Base-by-base conservation (phyloP, 768 basidiomycete species). In the Cantharellus anzutake region DNA sequence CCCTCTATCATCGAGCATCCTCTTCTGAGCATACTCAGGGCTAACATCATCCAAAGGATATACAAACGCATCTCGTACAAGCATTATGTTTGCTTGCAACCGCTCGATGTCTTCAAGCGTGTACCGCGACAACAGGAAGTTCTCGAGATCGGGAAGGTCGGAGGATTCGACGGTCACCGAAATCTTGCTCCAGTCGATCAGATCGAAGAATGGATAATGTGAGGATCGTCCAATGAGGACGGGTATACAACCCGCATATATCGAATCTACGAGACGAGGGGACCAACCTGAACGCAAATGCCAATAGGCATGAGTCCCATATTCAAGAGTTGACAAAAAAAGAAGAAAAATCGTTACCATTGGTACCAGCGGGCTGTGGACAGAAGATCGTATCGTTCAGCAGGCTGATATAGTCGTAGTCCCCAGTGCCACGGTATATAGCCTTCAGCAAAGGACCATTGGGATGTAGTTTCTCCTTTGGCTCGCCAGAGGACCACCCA, bases 231-330 rank as follows among this genome's bases (percentile, higher is more conserved):
- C 69, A 52, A 71, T 68, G 52, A 73, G 66, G 44, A 72, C 71
- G 20, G 73, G 72, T 38, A 73, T 73, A 63, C 73, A 73, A 42
- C 73, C 73, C 29, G 72, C 70, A 62, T 69, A 73, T 52, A 73
- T 70, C 16, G 70, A 70, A 57, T 73, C 72, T 62, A 68, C 68
- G 2, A 68, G 20, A 29, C 20, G 20, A 29, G 20, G 20, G 20
- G 20, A 29, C 20, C 20, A 29, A 29, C 20, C 20, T 29, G 20
- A 29, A 29, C 20, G 20, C 20, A 29, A 29, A 29, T 29, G 20
- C 20, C 20, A 29, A 29, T 29, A 29, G 0, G 20, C 20, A 29
- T 29, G 20, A 29, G 20, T 29, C 20, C 20, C 20, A 29, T 29
- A 29, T 29, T 29, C 20, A 29, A 29, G 20, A 29, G 20, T 29